These are phyloP conservation scores for Abelmoschus esculentus DNA, from an alignment of 345 rosid species.

Conservation along the genomic window DNA sequence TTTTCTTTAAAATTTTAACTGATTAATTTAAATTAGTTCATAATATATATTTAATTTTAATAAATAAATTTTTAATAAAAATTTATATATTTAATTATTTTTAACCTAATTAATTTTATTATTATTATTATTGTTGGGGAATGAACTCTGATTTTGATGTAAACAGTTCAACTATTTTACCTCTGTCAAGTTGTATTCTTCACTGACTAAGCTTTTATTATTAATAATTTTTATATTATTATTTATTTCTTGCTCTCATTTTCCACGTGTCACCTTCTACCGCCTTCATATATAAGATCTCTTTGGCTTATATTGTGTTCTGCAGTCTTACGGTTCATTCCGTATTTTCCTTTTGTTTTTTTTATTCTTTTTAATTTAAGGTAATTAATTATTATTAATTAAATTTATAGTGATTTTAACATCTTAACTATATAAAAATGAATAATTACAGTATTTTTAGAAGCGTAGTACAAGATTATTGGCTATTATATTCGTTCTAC, in stretches of 20 bases:
- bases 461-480: too few species aligned
- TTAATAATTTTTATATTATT: not conserved
- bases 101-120: too few species aligned
- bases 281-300: slow-evolving; percentile 24
- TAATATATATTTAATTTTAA: too few species aligned
- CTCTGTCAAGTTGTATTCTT: not conserved
- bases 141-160: not conserved
- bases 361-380: not conserved
- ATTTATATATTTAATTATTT: too few species aligned
- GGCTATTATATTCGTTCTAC: too few species aligned
- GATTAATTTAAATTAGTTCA: too few species aligned
- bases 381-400: not conserved
- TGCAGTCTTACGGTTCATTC: not conserved
- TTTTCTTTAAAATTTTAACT: too few species aligned
- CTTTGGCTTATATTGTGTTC: slow-evolving; percentile 25
- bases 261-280: slow-evolving; percentile 26
- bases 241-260: not conserved
- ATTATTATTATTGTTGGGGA: not conserved
- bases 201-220: not conserved
- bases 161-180: slow-evolving; percentile 11
- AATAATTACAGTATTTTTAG: too few species aligned
- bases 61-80: too few species aligned
- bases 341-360: not conserved
- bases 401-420: not conserved
- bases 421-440: too few species aligned